Base-by-base conservation (phyloP, 495 filamentous ascomycete genomes). In the Neurospora sp. region DNA sequence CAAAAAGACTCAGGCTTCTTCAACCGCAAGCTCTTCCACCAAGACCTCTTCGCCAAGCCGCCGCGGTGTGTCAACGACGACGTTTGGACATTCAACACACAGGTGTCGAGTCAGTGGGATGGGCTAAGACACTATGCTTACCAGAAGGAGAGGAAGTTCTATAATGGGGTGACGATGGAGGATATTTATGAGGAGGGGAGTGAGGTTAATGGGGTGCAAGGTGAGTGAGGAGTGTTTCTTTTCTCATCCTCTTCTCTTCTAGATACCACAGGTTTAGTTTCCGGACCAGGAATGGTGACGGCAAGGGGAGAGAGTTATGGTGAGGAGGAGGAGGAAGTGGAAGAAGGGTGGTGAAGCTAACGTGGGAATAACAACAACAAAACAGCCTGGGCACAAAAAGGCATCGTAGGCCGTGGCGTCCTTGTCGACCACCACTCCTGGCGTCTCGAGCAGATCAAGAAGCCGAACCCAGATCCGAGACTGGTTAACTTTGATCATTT, bases 81-180 rank as follows among this genome's bases (percentile, higher is more conserved):
- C 79, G 77, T 87, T 27, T 84, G 88, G 84, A 84, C 82, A 14
- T 88, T 92, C 76, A 91, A 92, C 78, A 86, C 89, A 14, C 89
- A 91, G 82, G 78, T 81, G 18, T 78, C 78, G 5, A 80, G 79
- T 70, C 83, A 85, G 73, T 85, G 84, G 84, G 85, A 86, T 70
- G 83, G 83, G 14, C 71, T 85, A 39, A 80, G 84, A 14, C 84
- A 86, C 76, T 85, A 79, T 54, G 87, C 78, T 44, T 89, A 90
- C 74, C 87, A 90, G 74, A 82, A 86, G 41, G 84, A 85, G 40
- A 76, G 81, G 70, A 75, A 76, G 31, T 93, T 89, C 75, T 92
- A 90, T 77, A 91, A 91, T 54, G 90, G 90, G 6, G 85, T 88
- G 27, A 87, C 85, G 0, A 79, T 85, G 79, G 80, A 87, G 2